Base-by-base conservation (phyloP, 139 green algal genomes). In the Zygnema cylindricum region DNA sequence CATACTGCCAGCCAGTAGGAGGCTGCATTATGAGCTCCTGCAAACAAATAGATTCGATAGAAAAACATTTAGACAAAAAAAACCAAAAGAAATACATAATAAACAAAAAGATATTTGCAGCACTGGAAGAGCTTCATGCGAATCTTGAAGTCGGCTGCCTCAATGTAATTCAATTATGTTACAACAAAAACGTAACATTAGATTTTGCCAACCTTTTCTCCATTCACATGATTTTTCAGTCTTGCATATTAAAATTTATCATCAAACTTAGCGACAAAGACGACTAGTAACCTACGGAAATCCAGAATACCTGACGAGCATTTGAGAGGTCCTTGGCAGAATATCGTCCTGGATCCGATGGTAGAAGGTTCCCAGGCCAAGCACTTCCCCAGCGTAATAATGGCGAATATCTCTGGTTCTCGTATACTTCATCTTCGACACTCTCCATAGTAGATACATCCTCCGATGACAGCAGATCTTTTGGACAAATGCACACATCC, bases 391-490 rank as follows among this genome's bases (percentile, higher is more conserved):
- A 96, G 43, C 94, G 93, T 22, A 76, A 39, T 1, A 96, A 54
- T 0, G 92, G 93, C n/a, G 95, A 84, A 88, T 93, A 96, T 1
- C 96, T 91, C 93, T 98, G 92, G 76, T 97, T 96, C 93, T 98
- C 96, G 88, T 96, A 98, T 76, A 96, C 89, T 82, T 96, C 94
- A 77, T 96, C 96, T 75, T 95, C 95, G 2, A 94, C 82, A 22
- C 40, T 35, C 35, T 69, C 55, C 25, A 43, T 22, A 40, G 25
- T 33, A 7, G 35, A 30, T 49, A 7, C 49, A 0, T 88, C 86
- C 7, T 41, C 81, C 11, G 55, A 35, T 63, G 81, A 69, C 11
- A 88, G 35, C 35, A 91, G 43, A 42, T 30, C 69, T 32, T 22
- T 42, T n/a, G 82, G 83, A 54, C 83, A 90, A 1, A 77, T 36